Percentiles rank a stretch among this genome's conserved stretches.
phyloP scores from a whole-genome alignment of 305 asterid genomes.

The Fraxinus ornus region DNA sequence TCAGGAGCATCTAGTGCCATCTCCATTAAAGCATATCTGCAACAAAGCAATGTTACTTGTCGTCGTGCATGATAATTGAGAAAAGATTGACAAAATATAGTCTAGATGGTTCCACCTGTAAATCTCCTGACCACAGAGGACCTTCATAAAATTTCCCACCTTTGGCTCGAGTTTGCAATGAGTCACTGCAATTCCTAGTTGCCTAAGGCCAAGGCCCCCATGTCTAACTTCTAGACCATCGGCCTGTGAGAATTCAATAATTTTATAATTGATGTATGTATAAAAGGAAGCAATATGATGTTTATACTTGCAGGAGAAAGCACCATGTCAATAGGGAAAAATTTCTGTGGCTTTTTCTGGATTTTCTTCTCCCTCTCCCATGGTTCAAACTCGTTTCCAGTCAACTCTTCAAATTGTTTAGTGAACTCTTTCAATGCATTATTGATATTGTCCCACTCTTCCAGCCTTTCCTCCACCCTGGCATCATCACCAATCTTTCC shows the following conservation, averaged over 20 bases:
- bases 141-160: conserved; percentile 77
- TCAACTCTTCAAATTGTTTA: conserved; percentile 50
- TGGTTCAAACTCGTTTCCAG: conserved; percentile 59
- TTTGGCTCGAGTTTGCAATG: conserved; percentile 75
- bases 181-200: conserved; percentile 62
- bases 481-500: conserved; percentile 55
- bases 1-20: conserved; percentile 78
- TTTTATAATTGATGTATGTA: neutral
- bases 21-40: conserved; percentile 87
- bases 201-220: conserved; percentile 73
- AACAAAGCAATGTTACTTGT: neutral
- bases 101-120: conserved; percentile 46
- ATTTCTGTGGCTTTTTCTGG: conserved; percentile 48
- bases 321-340: conserved; percentile 74
- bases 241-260: conserved; percentile 38
- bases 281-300: neutral
- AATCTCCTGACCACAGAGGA: conserved; percentile 76
- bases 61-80: neutral
- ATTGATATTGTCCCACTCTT: conserved; percentile 48
- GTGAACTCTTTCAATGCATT: conserved; percentile 54
- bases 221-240: conserved; percentile 88
- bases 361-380: conserved; percentile 76
- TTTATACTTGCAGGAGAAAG: neutral
- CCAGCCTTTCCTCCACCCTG: conserved; percentile 51
- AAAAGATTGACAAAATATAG: neutral